A percentile compares a stretch with the other conserved stretches of the same genome.
These are phyloP conservation scores for Exophiala sp. DNA, from an alignment of 2,329 filamentous ascomycete genomes.

Conservation along the genomic window DNA sequence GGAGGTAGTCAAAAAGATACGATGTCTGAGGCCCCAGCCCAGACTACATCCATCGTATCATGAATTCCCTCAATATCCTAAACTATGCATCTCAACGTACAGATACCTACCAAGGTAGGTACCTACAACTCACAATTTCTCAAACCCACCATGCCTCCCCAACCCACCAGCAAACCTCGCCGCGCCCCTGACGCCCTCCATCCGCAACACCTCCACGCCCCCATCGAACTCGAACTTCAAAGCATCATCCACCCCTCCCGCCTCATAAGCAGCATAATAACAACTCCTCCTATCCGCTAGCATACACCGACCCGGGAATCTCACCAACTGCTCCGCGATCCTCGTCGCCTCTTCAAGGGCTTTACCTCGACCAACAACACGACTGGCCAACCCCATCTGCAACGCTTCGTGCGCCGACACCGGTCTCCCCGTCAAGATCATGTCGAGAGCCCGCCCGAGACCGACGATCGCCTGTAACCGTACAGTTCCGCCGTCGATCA, in stretches of 20 bases:
- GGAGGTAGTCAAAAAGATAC: too few species aligned
- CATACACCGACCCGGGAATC: slow-evolving; percentile 50
- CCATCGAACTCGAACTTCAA: slow-evolving; percentile 45
- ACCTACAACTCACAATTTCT: slow-evolving; percentile 24
- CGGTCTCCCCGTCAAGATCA: slow-evolving; percentile 51
- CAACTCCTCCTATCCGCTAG: slow-evolving; percentile 45
- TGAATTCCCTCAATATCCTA: too few species aligned
- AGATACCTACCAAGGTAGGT: too few species aligned
- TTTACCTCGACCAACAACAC: slow-evolving; percentile 48
- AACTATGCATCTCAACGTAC: too few species aligned
- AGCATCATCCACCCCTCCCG: slow-evolving; percentile 47
- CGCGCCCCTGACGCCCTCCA: slow-evolving; percentile 42
- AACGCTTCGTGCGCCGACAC: slow-evolving; percentile 48
- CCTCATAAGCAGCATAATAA: slow-evolving; percentile 48
- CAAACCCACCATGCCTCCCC: slow-evolving; percentile 36
- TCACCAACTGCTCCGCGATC: slow-evolving; percentile 44
- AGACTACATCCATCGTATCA: too few species aligned
- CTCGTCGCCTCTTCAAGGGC: slow-evolving; percentile 46
- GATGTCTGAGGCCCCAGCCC: too few species aligned
- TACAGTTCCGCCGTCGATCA: slow-evolving; percentile 51
- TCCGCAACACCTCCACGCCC: slow-evolving; percentile 39
- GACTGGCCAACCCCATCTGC: slow-evolving; percentile 48
- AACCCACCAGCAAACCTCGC: slow-evolving; percentile 38
- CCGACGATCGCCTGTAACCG: slow-evolving; percentile 49
- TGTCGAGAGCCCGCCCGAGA: slow-evolving; percentile 50